phyloP scores from a whole-genome alignment of 345 rosid genomes.

The Acer negundo region DNA sequence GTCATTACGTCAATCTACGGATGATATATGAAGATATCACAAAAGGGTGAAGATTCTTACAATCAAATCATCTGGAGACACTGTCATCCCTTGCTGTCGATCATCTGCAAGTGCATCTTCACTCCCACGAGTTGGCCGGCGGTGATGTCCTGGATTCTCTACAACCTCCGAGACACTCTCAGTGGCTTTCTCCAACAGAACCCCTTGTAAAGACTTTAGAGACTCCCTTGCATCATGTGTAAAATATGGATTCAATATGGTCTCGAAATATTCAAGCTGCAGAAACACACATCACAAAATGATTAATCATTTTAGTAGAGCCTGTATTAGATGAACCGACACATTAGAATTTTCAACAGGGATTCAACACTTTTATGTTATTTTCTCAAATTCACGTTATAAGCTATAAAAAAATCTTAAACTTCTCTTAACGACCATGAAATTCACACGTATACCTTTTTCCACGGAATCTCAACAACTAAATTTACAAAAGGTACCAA shows the following conservation, averaged over 20 bases:
- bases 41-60: conserved; percentile 43
- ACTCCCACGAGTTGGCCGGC: conserved; percentile 91
- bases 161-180: conserved; percentile 67
- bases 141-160: conserved; percentile 69
- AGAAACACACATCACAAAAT: conserved; percentile 23
- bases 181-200: conserved; percentile 82
- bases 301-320: conserved; percentile 17
- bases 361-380: background rate
- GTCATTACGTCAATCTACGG: background rate
- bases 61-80: conserved; percentile 91
- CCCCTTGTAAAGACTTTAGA: conserved; percentile 79
- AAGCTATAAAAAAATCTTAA: background rate
- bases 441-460: background rate
- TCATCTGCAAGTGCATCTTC: conserved; percentile 89
- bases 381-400: background rate
- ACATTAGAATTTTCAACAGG: background rate
- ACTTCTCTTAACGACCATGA: background rate
- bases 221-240: conserved; percentile 83
- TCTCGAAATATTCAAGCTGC: conserved; percentile 98
- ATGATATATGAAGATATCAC: background rate
- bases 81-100: conserved; percentile 66
- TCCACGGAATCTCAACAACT: background rate
- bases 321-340: background rate
- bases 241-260: conserved; percentile 73
- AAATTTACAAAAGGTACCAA: background rate